phyloP scores from a whole-genome alignment of 1,284 basidiomycete species.

The Puccinia hordei region DNA sequence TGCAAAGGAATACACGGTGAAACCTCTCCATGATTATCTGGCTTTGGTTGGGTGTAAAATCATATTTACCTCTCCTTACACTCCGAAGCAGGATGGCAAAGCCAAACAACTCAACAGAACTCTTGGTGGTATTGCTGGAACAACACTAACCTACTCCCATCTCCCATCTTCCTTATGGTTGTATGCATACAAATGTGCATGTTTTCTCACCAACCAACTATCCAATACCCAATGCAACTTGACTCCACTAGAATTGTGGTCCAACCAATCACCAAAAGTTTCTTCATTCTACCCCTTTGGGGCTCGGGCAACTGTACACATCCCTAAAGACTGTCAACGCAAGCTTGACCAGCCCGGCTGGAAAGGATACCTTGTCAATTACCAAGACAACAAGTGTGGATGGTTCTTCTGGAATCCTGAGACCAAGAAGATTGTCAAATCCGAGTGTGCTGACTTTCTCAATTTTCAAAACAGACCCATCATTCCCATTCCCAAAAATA shows the following conservation, averaged over 20 bases:
- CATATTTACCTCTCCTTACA: slow-evolving; percentile 22
- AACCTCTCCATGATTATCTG: background rate
- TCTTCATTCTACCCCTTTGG: background rate
- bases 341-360: background rate
- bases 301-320: background rate
- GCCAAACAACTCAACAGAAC: slow-evolving; percentile 25
- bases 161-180: background rate
- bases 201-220: slow-evolving; percentile 1
- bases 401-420: too few species aligned
- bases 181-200: slow-evolving; percentile 5
- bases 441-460: too few species aligned
- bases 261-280: background rate
- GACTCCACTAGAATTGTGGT: slow-evolving; percentile 7
- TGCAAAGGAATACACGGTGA: slow-evolving; percentile 6
- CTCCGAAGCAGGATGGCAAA: slow-evolving; percentile 14
- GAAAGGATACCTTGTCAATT: background rate
- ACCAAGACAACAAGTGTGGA: background rate
- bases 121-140: slow-evolving; percentile 1
- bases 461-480: too few species aligned
- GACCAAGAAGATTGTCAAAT: too few species aligned
- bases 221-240: background rate
- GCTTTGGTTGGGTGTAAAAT: background rate
- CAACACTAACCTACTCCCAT: background rate
- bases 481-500: background rate
- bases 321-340: background rate